Percentiles rank a stretch among this genome's conserved stretches.
Conservation (phyloP, 805 yeast genomes). For the Monosporozyma aerobia region DNA sequence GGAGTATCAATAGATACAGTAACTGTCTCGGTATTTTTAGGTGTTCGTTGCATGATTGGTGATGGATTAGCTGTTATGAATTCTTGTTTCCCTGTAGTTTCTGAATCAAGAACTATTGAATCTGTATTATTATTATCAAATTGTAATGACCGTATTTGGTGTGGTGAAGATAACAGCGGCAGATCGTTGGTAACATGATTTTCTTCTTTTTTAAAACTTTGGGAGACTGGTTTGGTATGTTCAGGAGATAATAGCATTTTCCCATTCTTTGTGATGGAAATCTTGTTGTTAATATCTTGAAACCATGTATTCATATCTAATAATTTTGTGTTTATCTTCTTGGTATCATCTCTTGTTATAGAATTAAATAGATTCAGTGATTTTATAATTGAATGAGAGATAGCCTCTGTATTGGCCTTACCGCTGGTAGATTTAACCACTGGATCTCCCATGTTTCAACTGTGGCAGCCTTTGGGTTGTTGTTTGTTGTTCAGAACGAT, state of each 20-base stretch:
- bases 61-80: slow-evolving; percentile 3
- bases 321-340: slow-evolving; percentile 12
- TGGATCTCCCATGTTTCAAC: slow-evolving; percentile 9
- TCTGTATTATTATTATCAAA: not conserved
- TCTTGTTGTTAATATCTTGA: not conserved
- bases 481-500: too few relatives aligned
- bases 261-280: not conserved
- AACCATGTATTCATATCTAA: slow-evolving; percentile 18
- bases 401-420: slow-evolving; percentile 18
- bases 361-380: slow-evolving; percentile 16
- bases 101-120: not conserved
- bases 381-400: slow-evolving; percentile 27
- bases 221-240: not conserved
- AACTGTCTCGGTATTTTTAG: not conserved
- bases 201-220: not conserved
- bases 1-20: slow-evolving; percentile 3
- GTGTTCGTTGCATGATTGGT: slow-evolving; percentile 1
- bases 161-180: not conserved
- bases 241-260: not conserved
- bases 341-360: slow-evolving; percentile 10
- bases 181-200: not conserved
- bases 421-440: slow-evolving; percentile 23
- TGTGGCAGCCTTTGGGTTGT: too few relatives aligned
- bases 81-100: slow-evolving; percentile 1
- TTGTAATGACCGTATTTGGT: not conserved